These are phyloP conservation scores for Suillus fuscotomentosus DNA, from an alignment of 768 basidiomycete genomes.

Conservation along the genomic window DNA sequence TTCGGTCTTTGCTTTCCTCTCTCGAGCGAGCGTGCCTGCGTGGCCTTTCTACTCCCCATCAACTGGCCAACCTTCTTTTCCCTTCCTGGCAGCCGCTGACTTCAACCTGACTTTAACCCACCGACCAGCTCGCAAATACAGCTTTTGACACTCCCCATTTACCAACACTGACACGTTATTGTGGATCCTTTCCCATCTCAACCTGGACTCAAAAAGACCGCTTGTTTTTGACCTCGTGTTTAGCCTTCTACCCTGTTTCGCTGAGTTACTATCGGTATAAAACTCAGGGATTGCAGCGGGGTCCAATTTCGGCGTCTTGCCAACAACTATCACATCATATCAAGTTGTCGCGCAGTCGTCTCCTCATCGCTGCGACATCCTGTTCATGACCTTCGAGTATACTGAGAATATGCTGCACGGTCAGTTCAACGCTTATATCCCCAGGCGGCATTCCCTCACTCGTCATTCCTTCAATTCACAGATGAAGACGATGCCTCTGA, in stretches of 20 bases:
- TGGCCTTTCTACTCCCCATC: conserved; percentile 21
- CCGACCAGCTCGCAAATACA: conserved; percentile 8
- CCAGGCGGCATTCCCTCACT: neutral
- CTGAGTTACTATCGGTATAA: conserved; percentile 40
- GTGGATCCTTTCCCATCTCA: conserved; percentile 23
- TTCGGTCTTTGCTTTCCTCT: conserved; percentile 13
- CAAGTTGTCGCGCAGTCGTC: conserved; percentile 15
- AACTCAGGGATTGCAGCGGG: conserved; percentile 37
- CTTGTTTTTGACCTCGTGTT: conserved; percentile 33
- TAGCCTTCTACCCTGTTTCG: conserved; percentile 38
- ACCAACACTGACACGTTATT: conserved; percentile 11
- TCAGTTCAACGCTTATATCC: neutral
- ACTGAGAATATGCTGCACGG: conserved; percentile 23
- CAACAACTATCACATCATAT: conserved; percentile 34
- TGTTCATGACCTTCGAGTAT: conserved; percentile 29
- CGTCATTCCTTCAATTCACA: neutral
- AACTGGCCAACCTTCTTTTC: conserved; percentile 26
- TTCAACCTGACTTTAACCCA: conserved; percentile 6
- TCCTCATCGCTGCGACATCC: conserved; percentile 5
- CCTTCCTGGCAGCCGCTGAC: conserved; percentile 7
- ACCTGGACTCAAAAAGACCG: conserved; percentile 28
- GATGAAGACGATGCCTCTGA: conserved; percentile 40
- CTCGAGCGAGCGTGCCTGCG: conserved; percentile 7
- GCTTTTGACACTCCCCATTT: conserved; percentile 16
- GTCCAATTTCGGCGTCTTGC: conserved; percentile 35